Percentiles rank a stretch among this genome's conserved stretches.
These are phyloP conservation scores for Cladophialophora psammophila DNA, from an alignment of 2,329 filamentous ascomycete genomes.

Conservation along the genomic window DNA sequence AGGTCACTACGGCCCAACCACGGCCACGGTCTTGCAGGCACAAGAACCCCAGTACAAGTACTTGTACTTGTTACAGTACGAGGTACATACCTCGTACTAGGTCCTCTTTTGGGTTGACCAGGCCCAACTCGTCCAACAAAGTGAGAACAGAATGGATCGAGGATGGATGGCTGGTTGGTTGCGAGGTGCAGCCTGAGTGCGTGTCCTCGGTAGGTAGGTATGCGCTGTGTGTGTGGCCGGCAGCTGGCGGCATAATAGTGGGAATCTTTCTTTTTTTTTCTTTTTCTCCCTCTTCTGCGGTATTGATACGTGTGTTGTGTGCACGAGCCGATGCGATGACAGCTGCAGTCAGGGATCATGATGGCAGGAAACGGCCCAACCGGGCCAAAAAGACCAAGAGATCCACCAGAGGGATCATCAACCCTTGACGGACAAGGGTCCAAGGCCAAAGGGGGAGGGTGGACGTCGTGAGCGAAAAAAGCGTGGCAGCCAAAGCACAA, in stretches of 20 bases:
- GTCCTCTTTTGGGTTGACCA: not conserved
- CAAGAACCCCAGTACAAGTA: too few species aligned
- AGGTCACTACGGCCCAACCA: too few species aligned
- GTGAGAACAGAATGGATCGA: not conserved
- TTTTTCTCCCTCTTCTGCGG: constrained; percentile 8
- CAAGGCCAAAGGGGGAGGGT: constrained; percentile 2
- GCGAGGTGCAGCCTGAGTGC: not conserved
- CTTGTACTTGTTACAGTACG: too few species aligned
- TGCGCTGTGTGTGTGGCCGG: constrained; percentile 22
- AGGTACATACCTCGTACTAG: not conserved
- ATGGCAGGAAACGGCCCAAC: constrained; percentile 9
- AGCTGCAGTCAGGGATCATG: constrained; percentile 20
- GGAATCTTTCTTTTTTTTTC: not conserved
- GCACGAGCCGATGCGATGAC: constrained; percentile 21
- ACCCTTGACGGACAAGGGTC: not conserved
- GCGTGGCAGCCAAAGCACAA: constrained; percentile 30
- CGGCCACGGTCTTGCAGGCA: too few species aligned
- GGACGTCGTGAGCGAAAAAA: not conserved
- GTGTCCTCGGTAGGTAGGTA: not conserved
- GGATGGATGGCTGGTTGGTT: not conserved
- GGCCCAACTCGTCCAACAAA: not conserved
- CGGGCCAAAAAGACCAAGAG: constrained; percentile 3
- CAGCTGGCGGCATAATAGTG: constrained; percentile 20
- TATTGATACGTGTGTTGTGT: constrained; percentile 13
- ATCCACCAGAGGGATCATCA: constrained; percentile 17